Percentiles rank a stretch among this genome's conserved stretches.
These are phyloP conservation scores for Iberis pinnata DNA, from an alignment of 345 rosid genomes.

Conservation along the genomic window DNA sequence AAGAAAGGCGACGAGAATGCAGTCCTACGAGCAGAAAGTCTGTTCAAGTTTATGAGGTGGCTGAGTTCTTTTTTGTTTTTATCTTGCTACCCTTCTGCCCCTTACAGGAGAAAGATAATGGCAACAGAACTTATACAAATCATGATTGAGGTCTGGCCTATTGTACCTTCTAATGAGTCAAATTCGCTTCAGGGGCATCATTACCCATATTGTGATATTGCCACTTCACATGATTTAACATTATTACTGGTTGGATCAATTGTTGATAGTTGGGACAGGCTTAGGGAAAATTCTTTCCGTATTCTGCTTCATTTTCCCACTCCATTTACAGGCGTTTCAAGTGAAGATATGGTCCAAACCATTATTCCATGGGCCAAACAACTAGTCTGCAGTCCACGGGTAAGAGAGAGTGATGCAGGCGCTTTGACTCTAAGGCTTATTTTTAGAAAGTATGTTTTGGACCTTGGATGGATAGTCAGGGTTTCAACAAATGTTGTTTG, in stretches of 20 bases:
- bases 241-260: conserved; percentile 76
- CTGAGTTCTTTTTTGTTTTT: conserved; percentile 67
- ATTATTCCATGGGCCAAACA: conserved; percentile 75
- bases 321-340: conserved; percentile 86
- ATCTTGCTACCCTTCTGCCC: conserved; percentile 94
- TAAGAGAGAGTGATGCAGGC: conserved; percentile 98
- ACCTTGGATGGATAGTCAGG: conserved; percentile 67
- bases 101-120: conserved; percentile 92
- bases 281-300: conserved; percentile 81
- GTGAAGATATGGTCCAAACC: conserved; percentile 56
- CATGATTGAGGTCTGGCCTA: conserved; percentile 80
- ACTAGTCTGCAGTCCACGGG: conserved; percentile 90
- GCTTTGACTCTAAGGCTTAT: conserved; percentile 73
- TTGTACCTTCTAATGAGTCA: conserved; percentile 43
- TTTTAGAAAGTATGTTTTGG: conserved; percentile 83
- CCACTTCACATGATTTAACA: conserved; percentile 69
- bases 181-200: conserved; percentile 42
- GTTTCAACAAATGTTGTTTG: conserved; percentile 48
- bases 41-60: conserved; percentile 87
- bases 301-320: conserved; percentile 81
- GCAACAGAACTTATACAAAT: conserved; percentile 79
- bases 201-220: conserved; percentile 56
- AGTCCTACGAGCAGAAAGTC: conserved; percentile 51
- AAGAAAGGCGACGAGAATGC: conserved; percentile 33
- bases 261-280: conserved; percentile 95